These are phyloP conservation scores for Hymenoscyphus occultus DNA, from an alignment of 2,329 filamentous ascomycete species.

Conservation along the genomic window DNA sequence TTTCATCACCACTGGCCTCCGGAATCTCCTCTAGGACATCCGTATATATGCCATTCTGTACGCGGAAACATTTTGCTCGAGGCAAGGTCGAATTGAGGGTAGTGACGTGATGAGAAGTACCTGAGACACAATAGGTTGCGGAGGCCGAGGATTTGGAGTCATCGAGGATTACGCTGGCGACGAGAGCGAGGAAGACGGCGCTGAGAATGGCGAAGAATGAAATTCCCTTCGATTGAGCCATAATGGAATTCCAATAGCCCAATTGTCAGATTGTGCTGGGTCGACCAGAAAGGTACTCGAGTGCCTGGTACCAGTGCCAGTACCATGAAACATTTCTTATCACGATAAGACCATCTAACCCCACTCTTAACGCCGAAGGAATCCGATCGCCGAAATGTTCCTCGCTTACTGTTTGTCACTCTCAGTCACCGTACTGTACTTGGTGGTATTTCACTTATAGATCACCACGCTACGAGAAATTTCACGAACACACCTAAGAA, in stretches of 20 bases:
- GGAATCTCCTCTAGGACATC: slow-evolving; percentile 43
- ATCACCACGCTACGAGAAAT: neutral
- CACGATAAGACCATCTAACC: neutral
- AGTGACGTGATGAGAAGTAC: slow-evolving; percentile 41
- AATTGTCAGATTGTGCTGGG: neutral
- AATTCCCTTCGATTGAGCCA: neutral
- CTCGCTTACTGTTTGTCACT: neutral
- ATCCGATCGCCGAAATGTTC: neutral
- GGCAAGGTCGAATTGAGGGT: slow-evolving; percentile 42
- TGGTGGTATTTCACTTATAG: neutral
- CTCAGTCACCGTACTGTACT: neutral
- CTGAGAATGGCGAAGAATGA: neutral
- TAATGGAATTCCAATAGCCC: neutral
- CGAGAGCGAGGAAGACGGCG: slow-evolving; percentile 13
- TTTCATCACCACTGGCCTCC: slow-evolving; percentile 32
- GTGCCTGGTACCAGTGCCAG: neutral
- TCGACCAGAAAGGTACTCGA: no score
- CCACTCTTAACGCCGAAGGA: neutral
- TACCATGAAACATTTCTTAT: neutral
- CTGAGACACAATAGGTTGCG: slow-evolving; percentile 29
- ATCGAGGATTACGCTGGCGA: slow-evolving; percentile 12
- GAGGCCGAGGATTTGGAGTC: slow-evolving; percentile 11
- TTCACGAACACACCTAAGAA: no score
- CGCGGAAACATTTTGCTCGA: slow-evolving; percentile 53
- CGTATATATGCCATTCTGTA: slow-evolving; percentile 50